Percentiles rank a stretch among this genome's conserved stretches.
Conservation (phyloP, 768 basidiomycete genomes). For the Auricularia sp. region DNA sequence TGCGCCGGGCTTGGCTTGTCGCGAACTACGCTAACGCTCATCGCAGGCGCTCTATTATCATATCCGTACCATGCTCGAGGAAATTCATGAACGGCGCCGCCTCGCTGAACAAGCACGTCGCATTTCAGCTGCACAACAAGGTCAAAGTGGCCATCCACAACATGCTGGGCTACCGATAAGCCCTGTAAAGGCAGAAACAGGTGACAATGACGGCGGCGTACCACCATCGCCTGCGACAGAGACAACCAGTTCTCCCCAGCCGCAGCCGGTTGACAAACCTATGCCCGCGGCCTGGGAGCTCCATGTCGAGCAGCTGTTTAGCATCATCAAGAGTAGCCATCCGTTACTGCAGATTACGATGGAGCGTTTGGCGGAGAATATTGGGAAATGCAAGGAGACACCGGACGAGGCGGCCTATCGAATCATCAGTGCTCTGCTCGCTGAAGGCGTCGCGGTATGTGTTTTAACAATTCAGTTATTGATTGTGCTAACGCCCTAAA, state of each 20-base stretch:
- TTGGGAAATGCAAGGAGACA: conserved; percentile 76
- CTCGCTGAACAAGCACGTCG: conserved; percentile 30
- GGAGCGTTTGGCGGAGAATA: conserved; percentile 96
- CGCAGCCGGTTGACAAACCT: background rate
- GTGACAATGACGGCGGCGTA: conserved; percentile 15
- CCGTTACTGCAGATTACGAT: conserved; percentile 89
- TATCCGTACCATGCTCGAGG: conserved; percentile 73
- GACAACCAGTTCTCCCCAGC: conserved; percentile 15
- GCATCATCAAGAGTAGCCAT: conserved; percentile 90
- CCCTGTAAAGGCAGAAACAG: conserved; percentile 1
- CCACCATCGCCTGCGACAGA: conserved; percentile 10
- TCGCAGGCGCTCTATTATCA: conserved; percentile 88
- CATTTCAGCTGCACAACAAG: conserved; percentile 16
- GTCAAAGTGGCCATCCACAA: conserved; percentile 22
- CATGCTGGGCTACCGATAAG: background rate
- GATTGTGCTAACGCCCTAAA: conserved; percentile 17
- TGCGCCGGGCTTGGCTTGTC: conserved; percentile 21
- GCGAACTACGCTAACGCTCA: background rate
- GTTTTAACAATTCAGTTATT: background rate
- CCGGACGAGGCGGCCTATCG: conserved; percentile 93
- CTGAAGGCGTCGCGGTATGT: conserved; percentile 75
- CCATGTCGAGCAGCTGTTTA: conserved; percentile 84
- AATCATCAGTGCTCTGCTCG: conserved; percentile 74
- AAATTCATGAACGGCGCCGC: conserved; percentile 32
- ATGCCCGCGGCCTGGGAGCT: conserved; percentile 48